Evolutionary conservation across 2,329 filamentous ascomycete genomes (phyloP).

Genomic region (Kalmusia sp.): DNA sequence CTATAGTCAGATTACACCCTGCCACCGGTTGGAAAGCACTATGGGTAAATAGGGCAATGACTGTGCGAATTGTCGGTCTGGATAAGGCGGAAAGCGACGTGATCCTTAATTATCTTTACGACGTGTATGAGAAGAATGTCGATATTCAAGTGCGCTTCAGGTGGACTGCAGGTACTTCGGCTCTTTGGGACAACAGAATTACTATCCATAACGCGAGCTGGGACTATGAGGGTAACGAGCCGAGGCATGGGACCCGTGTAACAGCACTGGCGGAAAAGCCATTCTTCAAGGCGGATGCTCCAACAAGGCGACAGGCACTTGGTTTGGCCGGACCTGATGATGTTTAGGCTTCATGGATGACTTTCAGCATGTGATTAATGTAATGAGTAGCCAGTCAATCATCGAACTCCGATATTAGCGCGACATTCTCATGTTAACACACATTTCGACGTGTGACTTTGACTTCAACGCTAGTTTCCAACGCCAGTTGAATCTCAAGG

Average conservation of each 20-base stretch:
- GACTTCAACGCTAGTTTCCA: too few relatives aligned
- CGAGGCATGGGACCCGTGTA: conserved; percentile 75
- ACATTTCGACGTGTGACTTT: too few relatives aligned
- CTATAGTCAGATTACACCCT: conserved; percentile 73
- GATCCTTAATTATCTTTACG: conserved; percentile 70
- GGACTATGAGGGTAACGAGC: conserved; percentile 73
- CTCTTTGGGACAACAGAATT: conserved; percentile 76
- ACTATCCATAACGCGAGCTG: conserved; percentile 78
- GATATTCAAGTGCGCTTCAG: conserved; percentile 76
- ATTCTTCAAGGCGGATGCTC: conserved; percentile 69
- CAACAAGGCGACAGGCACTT: conserved; percentile 70
- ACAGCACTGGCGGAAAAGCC: conserved; percentile 76
- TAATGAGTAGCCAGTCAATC: not conserved
- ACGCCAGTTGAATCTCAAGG: too few relatives aligned
- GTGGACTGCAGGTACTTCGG: conserved; percentile 72
- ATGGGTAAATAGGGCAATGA: conserved; percentile 76
- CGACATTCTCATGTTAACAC: too few relatives aligned
- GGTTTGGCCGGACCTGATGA: conserved; percentile 68
- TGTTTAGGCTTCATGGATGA: conserved; percentile 41
- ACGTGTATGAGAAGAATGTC: conserved; percentile 72
- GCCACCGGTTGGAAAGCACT: conserved; percentile 77
- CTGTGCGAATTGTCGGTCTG: conserved; percentile 70
- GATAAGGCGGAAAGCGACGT: conserved; percentile 73
- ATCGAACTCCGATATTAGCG: not conserved
- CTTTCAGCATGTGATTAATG: not conserved